These are phyloP conservation scores for Penicillium sp. DNA, from an alignment of 2,329 filamentous ascomycete species.

Conservation along the genomic window DNA sequence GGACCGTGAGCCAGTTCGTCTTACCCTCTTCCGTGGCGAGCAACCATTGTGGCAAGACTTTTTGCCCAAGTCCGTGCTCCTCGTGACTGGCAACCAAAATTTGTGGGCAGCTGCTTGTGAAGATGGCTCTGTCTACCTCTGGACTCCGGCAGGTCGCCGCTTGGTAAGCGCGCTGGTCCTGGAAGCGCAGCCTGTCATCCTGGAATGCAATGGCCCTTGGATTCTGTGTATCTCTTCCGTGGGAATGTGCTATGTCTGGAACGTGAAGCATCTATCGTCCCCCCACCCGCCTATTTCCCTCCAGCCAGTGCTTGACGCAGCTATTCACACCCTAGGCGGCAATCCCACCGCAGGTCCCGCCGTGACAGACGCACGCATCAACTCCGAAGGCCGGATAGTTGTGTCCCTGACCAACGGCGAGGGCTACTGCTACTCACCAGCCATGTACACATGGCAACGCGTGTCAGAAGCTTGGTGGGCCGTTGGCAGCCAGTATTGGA, in stretches of 20 bases:
- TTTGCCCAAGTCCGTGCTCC: constrained; percentile 79
- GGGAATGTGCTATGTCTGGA: constrained; percentile 92
- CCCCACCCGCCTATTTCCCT: constrained; percentile 89
- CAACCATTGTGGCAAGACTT: constrained; percentile 91
- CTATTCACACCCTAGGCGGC: constrained; percentile 73
- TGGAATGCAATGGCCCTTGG: constrained; percentile 89
- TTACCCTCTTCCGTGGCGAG: constrained; percentile 79
- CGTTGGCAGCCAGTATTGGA: constrained; percentile 98
- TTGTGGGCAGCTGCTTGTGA: constrained; percentile 95
- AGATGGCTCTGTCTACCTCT: constrained; percentile 85
- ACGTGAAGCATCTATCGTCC: constrained; percentile 77
- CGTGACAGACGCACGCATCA: constrained; percentile 87
- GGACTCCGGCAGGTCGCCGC: constrained; percentile 88
- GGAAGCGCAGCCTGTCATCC: constrained; percentile 89
- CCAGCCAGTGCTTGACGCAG: constrained; percentile 84
- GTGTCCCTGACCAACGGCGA: constrained; percentile 95
- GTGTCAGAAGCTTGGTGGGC: constrained; percentile 99
- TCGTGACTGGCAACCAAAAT: constrained; percentile 84
- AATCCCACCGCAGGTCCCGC: constrained; percentile 80
- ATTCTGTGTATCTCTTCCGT: constrained; percentile 85
- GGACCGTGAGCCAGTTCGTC: constrained; percentile 77
- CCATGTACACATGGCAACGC: constrained; percentile 89
- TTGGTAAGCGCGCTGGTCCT: constrained; percentile 81
- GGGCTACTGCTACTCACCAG: constrained; percentile 83
- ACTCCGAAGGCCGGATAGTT: constrained; percentile 80